Base-by-base conservation (phyloP, 2,329 filamentous ascomycete genomes). In the Parastagonospora nodorum region DNA sequence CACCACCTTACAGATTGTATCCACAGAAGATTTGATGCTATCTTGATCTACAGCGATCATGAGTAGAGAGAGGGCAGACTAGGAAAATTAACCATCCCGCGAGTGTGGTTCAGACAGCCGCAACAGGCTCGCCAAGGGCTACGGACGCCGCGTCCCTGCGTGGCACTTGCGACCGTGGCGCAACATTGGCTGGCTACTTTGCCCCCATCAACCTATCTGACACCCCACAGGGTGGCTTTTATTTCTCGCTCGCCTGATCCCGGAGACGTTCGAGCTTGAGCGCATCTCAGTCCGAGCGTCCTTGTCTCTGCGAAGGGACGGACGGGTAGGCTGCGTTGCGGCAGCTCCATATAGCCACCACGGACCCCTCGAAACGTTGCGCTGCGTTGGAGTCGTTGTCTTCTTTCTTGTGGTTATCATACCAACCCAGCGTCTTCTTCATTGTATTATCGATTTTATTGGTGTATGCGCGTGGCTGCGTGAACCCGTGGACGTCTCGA, bases 151-250 rank as follows among this genome's bases (percentile, higher is more conserved):
- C 11, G 11, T 10, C 63, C 62, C 57, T 67, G 57, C 60, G 46
- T 53, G 54, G 53, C 55, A 51, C 44, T 50, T 51, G 46, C 56
- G 51, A 60, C 51, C 59, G 43, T 42, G 46, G 48, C 51, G 39
- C 39, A 27, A 53, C 51, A 69, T 67, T 70, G 65, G 66, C 67
- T 62, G 52, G 54, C 19, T 50, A 52, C 12, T 35, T 5, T 43
- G 33, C 39, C 35, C 38, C 45, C 31, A 37, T 52, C 44, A 37
- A 55, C 55, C 48, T 68, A 65, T 67, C 63, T 63, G 52, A 58
- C 64, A 64, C 61, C 65, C 67, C 66, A 64, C 57, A 49, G 45
- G 33, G 51, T 59, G 64, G 58, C 59, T 61, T 61, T 56, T 45
- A 46, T 50, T 52, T 14, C 16, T 14, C 14, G 42, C 43, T 45